Percentiles rank a stretch among this genome's conserved stretches.
These are phyloP conservation scores for Dryadomyces quercivorus DNA, from an alignment of 2,329 filamentous ascomycete genomes.

Conservation along the genomic window DNA sequence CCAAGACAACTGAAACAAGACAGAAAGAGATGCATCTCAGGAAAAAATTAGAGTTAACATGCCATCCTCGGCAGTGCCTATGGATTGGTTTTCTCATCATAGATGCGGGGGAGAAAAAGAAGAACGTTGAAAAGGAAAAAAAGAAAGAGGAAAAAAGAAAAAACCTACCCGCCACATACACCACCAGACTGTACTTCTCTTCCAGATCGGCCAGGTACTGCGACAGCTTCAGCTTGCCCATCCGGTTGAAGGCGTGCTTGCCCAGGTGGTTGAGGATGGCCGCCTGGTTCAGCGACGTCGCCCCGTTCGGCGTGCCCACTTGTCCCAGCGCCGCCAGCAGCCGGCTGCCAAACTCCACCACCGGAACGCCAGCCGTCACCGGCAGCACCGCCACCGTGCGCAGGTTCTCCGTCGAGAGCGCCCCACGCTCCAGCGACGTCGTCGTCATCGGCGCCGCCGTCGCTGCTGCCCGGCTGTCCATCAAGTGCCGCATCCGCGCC, in stretches of 20 bases:
- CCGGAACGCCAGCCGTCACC: slow-evolving; percentile 80
- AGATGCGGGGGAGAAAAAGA: slow-evolving; percentile 6
- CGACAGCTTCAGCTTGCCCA: slow-evolving; percentile 91
- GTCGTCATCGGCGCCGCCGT: slow-evolving; percentile 48
- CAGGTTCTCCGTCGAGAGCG: slow-evolving; percentile 81
- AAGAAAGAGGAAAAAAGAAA: not conserved
- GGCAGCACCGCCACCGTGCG: slow-evolving; percentile 87
- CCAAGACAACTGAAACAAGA: not conserved
- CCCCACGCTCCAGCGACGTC: slow-evolving; percentile 50
- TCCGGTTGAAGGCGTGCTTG: slow-evolving; percentile 89
- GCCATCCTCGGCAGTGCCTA: slow-evolving; percentile 43
- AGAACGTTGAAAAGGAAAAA: not conserved
- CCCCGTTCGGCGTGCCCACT: slow-evolving; percentile 78
- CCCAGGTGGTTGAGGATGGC: slow-evolving; percentile 91
- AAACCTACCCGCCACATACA: slow-evolving; percentile 71
- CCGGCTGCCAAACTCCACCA: slow-evolving; percentile 86
- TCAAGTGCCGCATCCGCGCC: slow-evolving; percentile 77
- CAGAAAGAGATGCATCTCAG: slow-evolving; percentile 29
- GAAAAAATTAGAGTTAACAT: slow-evolving; percentile 58
- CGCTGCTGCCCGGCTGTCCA: slow-evolving; percentile 65
- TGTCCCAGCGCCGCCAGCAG: slow-evolving; percentile 80
- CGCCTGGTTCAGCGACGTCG: slow-evolving; percentile 84
- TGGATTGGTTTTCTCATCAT: slow-evolving; percentile 42
- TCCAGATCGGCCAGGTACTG: slow-evolving; percentile 95
- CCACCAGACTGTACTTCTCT: slow-evolving; percentile 89